These are phyloP conservation scores for Sorghum bicolor DNA, from an alignment of 176 grass and related monocot species.

Conservation along the genomic window DNA sequence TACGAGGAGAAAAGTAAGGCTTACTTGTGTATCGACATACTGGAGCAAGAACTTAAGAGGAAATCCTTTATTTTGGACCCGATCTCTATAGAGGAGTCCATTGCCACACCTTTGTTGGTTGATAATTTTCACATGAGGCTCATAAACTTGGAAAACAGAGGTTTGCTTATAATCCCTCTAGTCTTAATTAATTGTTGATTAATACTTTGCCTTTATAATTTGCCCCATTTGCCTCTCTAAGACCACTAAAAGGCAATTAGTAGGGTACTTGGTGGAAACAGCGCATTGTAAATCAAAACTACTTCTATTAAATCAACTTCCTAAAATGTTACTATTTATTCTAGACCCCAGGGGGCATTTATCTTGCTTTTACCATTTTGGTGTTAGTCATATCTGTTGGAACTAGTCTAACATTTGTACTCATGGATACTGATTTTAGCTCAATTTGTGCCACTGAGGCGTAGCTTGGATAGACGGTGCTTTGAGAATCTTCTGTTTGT, in stretches of 20 bases:
- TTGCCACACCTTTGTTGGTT: constrained; percentile 48
- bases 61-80: constrained; percentile 2
- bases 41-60: constrained; percentile 60
- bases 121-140: constrained; percentile 71
- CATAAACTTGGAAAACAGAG: constrained; percentile 77
- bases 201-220: background rate
- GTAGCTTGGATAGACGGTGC: background rate
- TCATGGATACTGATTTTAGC: background rate
- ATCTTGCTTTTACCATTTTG: constrained; percentile 6
- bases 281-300: background rate
- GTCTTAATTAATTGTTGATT: background rate
- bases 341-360: background rate
- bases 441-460: background rate
- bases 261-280: background rate
- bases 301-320: background rate
- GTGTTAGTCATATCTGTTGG: background rate
- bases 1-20: constrained; percentile 57
- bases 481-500: background rate
- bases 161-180: constrained; percentile 22
- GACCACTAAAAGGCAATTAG: background rate
- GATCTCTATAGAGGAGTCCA: constrained; percentile 37
- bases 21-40: constrained; percentile 66
- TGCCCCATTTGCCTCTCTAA: background rate
- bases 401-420: background rate
- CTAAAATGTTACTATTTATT: background rate